Conservation (phyloP, 495 filamentous ascomycete species). For the Trichoderma gamsii region DNA sequence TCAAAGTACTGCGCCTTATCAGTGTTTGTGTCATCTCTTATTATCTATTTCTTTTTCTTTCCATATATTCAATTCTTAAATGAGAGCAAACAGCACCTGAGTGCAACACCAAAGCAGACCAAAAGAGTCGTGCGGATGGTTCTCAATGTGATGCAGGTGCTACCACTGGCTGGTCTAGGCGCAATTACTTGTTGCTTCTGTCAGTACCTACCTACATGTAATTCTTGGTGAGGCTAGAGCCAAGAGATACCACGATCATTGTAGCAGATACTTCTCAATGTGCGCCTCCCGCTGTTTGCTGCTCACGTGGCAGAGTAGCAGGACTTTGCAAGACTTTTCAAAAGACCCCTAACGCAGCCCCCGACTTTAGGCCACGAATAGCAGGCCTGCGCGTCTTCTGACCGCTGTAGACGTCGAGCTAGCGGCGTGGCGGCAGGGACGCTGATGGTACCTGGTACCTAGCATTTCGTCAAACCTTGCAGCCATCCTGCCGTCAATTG, state of each 20-base stretch:
- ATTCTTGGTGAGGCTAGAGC: too few relatives aligned
- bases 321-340: neutral
- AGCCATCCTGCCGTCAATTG: neutral
- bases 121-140: neutral
- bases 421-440: neutral
- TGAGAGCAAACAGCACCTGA: neutral
- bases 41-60: neutral
- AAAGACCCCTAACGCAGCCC: neutral
- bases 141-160: neutral
- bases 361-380: neutral
- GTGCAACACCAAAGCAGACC: neutral
- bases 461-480: constrained; percentile 4
- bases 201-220: too few relatives aligned
- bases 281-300: neutral
- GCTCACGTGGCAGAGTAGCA: neutral
- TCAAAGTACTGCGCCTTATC: neutral
- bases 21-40: too few relatives aligned
- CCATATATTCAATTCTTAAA: too few relatives aligned
- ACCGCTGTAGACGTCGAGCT: neutral
- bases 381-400: neutral
- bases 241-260: too few relatives aligned
- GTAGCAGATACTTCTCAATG: too few relatives aligned
- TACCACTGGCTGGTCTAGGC: neutral
- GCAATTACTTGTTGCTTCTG: too few relatives aligned
- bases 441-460: neutral